Evolutionary conservation across 179 eudicot genomes (phyloP).

Genomic region (Beta macrorhiza): DNA sequence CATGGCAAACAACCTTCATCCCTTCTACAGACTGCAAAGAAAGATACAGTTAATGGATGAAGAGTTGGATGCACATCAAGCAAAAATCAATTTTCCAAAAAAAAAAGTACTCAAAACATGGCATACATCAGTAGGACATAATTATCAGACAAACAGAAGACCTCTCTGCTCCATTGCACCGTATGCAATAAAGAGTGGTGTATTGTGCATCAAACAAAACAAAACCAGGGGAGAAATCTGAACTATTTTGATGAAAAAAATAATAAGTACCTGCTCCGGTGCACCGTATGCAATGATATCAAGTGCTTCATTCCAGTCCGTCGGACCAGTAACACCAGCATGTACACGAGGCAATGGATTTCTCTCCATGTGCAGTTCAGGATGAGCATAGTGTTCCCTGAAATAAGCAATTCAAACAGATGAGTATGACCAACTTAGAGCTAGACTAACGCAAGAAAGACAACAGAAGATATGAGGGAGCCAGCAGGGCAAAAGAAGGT

Average conservation of each 20-base stretch:
- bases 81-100: background rate
- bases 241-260: background rate
- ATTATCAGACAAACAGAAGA: background rate
- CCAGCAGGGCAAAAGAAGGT: background rate
- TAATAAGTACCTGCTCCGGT: conserved; percentile 71
- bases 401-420: conserved; percentile 11
- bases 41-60: conserved; percentile 1
- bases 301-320: conserved; percentile 97
- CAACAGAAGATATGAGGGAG: conserved; percentile 6
- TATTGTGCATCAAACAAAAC: background rate
- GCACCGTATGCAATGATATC: conserved; percentile 75
- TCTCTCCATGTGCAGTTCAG: conserved; percentile 68
- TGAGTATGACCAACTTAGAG: background rate
- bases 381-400: conserved; percentile 69
- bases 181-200: background rate
- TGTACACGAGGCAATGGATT: conserved; percentile 42
- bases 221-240: too few species aligned
- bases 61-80: background rate
- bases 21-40: conserved; percentile 92
- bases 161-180: background rate
- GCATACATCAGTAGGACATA: background rate
- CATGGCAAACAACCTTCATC: conserved; percentile 95
- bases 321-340: conserved; percentile 58
- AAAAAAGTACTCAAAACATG: background rate
- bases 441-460: background rate